Conservation (phyloP, 2,329 filamentous ascomycete species). For the Hymenoscyphus fraxineus region DNA sequence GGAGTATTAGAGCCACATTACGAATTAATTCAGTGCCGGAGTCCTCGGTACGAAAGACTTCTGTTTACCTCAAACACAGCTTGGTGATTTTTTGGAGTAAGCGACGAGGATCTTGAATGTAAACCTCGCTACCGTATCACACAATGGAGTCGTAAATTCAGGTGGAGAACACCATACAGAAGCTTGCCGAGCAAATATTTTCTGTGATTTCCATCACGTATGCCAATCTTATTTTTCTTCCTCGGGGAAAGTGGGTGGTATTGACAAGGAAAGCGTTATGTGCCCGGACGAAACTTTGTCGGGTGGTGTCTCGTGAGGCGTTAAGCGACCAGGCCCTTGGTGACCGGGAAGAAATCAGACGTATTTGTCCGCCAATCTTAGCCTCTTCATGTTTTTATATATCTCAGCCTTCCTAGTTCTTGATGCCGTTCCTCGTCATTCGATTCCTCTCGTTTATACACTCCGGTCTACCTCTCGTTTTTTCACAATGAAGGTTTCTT, state of each 20-base stretch:
- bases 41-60: too few relatives aligned
- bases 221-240: not conserved
- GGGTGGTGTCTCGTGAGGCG: not conserved
- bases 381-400: not conserved
- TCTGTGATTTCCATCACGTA: not conserved
- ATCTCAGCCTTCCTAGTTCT: not conserved
- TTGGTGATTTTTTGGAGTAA: not conserved
- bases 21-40: too few relatives aligned
- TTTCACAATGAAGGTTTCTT: conserved; percentile 16
- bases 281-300: not conserved
- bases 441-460: not conserved
- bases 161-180: not conserved
- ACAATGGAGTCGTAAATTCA: not conserved
- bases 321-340: not conserved
- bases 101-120: not conserved
- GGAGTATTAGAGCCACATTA: not conserved
- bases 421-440: not conserved
- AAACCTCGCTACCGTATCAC: not conserved
- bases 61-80: too few relatives aligned
- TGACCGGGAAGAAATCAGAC: not conserved
- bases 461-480: not conserved
- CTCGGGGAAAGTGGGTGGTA: not conserved
- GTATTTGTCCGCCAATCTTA: conserved; percentile 1
- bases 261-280: not conserved
- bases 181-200: not conserved